These are phyloP conservation scores for Talaromyces funiculosus DNA, from an alignment of 2,329 filamentous ascomycete genomes.

Conservation along the genomic window DNA sequence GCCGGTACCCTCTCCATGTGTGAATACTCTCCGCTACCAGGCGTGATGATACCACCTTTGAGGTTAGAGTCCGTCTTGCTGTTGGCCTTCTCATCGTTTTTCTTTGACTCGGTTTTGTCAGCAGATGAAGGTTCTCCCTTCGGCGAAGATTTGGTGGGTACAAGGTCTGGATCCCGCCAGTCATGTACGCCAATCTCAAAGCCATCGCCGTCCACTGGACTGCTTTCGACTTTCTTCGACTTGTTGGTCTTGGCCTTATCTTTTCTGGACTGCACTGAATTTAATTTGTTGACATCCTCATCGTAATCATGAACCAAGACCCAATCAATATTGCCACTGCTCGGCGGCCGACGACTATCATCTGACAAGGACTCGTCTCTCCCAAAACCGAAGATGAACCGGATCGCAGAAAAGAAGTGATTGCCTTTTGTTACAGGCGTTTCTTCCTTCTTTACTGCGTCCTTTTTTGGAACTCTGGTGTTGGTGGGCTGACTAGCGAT, in stretches of 20 bases:
- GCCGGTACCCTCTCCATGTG: conserved; percentile 29
- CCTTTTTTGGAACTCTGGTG: not conserved
- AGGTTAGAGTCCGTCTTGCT: conserved; percentile 36
- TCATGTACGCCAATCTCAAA: conserved; percentile 83
- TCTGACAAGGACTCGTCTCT: conserved; percentile 27
- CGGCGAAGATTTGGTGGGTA: conserved; percentile 41
- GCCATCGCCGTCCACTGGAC: conserved; percentile 48
- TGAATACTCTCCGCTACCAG: conserved; percentile 65
- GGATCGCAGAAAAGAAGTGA: conserved; percentile 41
- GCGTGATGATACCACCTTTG: conserved; percentile 63
- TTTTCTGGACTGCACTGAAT: conserved; percentile 23
- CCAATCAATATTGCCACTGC: conserved; percentile 70
- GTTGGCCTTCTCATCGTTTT: conserved; percentile 23
- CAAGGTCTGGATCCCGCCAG: conserved; percentile 73
- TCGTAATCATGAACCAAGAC: conserved; percentile 62
- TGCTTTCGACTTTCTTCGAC: conserved; percentile 20
- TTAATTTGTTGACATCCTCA: conserved; percentile 30
- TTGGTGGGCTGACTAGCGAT: not conserved
- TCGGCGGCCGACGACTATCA: conserved; percentile 61
- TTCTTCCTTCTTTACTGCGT: not conserved
- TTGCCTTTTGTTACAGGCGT: conserved; percentile 18
- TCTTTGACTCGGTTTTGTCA: conserved; percentile 23
- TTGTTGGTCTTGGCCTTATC: conserved; percentile 20
- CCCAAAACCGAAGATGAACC: conserved; percentile 40
- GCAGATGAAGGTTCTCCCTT: conserved; percentile 21